Percentiles rank a stretch among this genome's conserved stretches.
phyloP scores from a whole-genome alignment of 2,329 filamentous ascomycete species.

The Alternaria hordeiaustralica region DNA sequence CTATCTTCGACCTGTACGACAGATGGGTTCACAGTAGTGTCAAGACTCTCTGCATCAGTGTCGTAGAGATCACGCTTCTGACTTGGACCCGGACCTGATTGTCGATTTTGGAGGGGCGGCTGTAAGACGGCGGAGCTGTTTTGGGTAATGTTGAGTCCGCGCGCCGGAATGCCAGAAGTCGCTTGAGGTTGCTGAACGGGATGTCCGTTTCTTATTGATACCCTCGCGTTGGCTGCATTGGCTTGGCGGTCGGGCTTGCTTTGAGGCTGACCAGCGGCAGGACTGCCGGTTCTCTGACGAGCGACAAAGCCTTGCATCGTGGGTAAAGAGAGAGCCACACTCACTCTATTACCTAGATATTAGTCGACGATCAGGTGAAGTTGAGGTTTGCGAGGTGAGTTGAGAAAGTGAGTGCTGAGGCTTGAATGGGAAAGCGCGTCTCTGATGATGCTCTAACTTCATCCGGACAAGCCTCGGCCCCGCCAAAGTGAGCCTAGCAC shows the following conservation, averaged over 20 bases:
- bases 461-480: conserved; percentile 14
- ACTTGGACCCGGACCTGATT: conserved; percentile 16
- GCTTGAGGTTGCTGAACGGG: conserved; percentile 18
- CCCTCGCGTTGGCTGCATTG: conserved; percentile 31
- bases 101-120: conserved; percentile 21
- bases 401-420: conserved; percentile 22
- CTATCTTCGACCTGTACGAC: conserved; percentile 25
- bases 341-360: not conserved
- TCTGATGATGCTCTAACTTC: conserved; percentile 26
- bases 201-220: conserved; percentile 16
- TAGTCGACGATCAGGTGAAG: not conserved
- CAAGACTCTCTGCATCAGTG: conserved; percentile 49
- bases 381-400: conserved; percentile 9
- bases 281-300: conserved; percentile 22
- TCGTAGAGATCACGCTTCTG: conserved; percentile 37
- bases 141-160: conserved; percentile 15
- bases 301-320: conserved; percentile 31
- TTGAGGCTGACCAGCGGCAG: conserved; percentile 17
- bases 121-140: conserved; percentile 19
- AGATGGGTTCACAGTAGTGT: conserved; percentile 40
- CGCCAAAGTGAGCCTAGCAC: conserved; percentile 8
- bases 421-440: conserved; percentile 37
- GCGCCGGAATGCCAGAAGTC: conserved; percentile 6
- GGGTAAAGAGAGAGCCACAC: not conserved
- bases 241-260: conserved; percentile 20